These are phyloP conservation scores for Cymbidium sinense DNA, from an alignment of 106 monocot genomes.

Conservation along the genomic window DNA sequence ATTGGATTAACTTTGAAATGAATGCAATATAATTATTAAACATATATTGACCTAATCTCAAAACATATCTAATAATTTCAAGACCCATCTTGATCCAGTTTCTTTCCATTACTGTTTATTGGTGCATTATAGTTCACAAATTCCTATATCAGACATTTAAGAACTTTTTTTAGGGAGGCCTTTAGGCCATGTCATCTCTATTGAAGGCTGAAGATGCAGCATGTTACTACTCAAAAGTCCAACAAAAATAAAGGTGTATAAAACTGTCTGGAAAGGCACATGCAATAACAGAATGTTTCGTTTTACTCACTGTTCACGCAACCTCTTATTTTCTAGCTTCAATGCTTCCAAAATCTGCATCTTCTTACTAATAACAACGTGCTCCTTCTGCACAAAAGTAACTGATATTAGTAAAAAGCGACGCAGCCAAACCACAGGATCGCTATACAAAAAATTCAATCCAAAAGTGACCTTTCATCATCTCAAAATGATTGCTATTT, in stretches of 20 bases:
- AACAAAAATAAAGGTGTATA: not conserved
- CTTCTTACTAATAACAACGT: not conserved
- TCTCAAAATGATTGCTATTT: not conserved
- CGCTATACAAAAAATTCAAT: not conserved
- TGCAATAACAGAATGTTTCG: not conserved
- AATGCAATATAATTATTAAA: too few relatives aligned
- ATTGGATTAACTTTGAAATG: too few relatives aligned
- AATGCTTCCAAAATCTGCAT: not conserved
- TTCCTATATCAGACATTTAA: too few relatives aligned
- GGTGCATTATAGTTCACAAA: too few relatives aligned
- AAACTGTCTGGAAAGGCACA: not conserved
- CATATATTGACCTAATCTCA: too few relatives aligned
- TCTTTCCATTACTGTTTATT: too few relatives aligned
- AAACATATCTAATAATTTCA: too few relatives aligned
- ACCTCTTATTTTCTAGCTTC: slow-evolving; percentile 4
- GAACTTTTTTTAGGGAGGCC: too few relatives aligned
- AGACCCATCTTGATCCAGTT: too few relatives aligned
- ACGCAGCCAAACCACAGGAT: not conserved
- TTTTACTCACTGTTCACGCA: slow-evolving; percentile 7
- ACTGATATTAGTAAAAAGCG: not conserved
- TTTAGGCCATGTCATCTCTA: too few relatives aligned
- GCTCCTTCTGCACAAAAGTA: not conserved
- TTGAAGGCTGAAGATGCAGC: too few relatives aligned
- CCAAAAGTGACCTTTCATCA: not conserved
- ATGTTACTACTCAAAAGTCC: not conserved